Base-by-base conservation (phyloP, 306 rosid genomes). In the Cucurbita maxima region DNA sequence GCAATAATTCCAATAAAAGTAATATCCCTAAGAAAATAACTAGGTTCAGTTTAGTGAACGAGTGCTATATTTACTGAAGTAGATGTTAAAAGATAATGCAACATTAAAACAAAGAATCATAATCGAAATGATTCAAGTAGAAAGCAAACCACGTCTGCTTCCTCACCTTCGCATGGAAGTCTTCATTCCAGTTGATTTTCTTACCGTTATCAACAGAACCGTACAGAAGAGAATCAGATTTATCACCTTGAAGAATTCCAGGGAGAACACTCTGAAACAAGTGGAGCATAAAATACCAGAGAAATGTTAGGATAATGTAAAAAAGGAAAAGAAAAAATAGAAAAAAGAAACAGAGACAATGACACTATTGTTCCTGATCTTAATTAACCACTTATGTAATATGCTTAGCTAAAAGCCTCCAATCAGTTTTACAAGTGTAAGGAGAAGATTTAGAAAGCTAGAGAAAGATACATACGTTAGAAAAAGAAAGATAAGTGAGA, bases 201-300 rank as follows among this genome's bases (percentile, higher is more conserved):
- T 91, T 95, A 77, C 99, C 99, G 53, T 91, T 95, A 81, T 95
- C 99, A 67, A 95, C 99, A 77, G 99, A 95, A 76, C 99, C 99
- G 59, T 95, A 95, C 84, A 95, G 77, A 78, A 95, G 96, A 77
- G 99, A 91, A 52, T 91, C 96, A 38, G 97, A 95, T 78, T 95
- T 95, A 78, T 95, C 99, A 74, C 99, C 99, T 84, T 91, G 99
- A 84, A 95, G 99, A 84, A 95, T 95, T 69, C 99, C 99, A 5
- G 99, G 99, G 25, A 95, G 83, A 78, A 95, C 97, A 79, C 99
- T 95, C 99, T 30, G 22, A 36, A 74, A 19, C 12, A 19, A 36
- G 80, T 43, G 54, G 51, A 74, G 63, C 63, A 64, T 3, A 52
- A n/a, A 40, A 18, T 18, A 73, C 19, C 53, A 36, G 18, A 5